A percentile compares a stretch with the other conserved stretches of the same genome.
Evolutionary conservation across 768 basidiomycete genomes (phyloP).

Genomic region (Pleurotus platypus): DNA sequence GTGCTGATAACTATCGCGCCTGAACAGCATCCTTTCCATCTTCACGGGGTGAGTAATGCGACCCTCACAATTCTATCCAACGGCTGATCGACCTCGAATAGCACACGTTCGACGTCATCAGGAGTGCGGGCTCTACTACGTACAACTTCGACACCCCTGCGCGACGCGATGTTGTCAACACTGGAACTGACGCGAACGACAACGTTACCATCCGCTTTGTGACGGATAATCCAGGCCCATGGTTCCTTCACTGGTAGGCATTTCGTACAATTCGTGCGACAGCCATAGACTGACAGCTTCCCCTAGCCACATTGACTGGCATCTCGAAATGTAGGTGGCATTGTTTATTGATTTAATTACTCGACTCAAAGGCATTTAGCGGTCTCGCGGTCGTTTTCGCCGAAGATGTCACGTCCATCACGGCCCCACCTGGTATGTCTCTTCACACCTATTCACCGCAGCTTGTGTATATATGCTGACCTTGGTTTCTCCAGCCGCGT

Average conservation of each 20-base stretch:
- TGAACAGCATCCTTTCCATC: conserved; percentile 37
- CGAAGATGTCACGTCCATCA: conserved; percentile 19
- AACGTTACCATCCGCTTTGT: conserved; percentile 45
- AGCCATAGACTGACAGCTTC: neutral
- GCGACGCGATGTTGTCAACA: conserved; percentile 29
- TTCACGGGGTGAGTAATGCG: conserved; percentile 32
- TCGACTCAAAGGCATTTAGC: neutral
- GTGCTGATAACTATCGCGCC: neutral
- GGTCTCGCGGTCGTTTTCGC: conserved; percentile 32
- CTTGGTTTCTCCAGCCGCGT: too few species aligned
- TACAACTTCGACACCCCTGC: conserved; percentile 41
- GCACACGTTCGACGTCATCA: conserved; percentile 36
- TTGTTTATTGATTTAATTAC: neutral
- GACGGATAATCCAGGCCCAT: conserved; percentile 50
- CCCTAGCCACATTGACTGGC: conserved; percentile 38
- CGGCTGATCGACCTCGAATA: conserved; percentile 10
- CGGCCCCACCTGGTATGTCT: neutral
- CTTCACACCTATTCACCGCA: neutral
- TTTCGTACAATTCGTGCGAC: too few species aligned
- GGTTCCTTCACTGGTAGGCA: conserved; percentile 32
- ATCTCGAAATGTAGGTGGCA: conserved; percentile 23
- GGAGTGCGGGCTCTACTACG: conserved; percentile 30
- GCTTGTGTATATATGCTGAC: neutral
- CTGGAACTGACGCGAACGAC: conserved; percentile 24
- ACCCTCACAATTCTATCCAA: neutral